Evolutionary conservation across 768 basidiomycete species (phyloP).

Genomic region (Aureoboletus auriporus): DNA sequence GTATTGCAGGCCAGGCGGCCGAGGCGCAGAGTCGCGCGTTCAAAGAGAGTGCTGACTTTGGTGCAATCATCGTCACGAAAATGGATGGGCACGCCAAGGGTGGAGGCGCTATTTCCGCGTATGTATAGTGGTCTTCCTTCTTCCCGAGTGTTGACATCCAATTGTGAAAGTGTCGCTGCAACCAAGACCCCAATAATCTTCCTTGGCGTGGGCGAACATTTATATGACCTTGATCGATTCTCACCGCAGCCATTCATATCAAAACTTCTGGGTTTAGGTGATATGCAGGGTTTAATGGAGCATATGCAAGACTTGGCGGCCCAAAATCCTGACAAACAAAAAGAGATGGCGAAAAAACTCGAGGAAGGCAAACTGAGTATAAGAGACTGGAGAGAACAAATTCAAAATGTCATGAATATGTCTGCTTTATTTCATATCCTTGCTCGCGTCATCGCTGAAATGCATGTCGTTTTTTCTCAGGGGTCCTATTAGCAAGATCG

Average conservation of each 20-base stretch:
- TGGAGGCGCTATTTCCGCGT: conserved; percentile 99
- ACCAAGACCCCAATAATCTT: conserved; percentile 99
- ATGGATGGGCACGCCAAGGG: conserved; percentile 99
- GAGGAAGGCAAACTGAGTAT: conserved; percentile 97
- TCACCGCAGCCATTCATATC: conserved; percentile 96
- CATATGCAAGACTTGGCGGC: conserved; percentile 96
- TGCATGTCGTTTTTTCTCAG: conserved; percentile 37
- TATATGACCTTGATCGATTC: conserved; percentile 96
- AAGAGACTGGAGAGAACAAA: conserved; percentile 96
- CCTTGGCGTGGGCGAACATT: conserved; percentile 94
- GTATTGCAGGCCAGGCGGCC: conserved; percentile 80
- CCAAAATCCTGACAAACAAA: conserved; percentile 94
- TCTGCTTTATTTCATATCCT: conserved; percentile 33
- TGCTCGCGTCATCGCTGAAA: conserved; percentile 6
- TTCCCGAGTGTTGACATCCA: conserved; percentile 4
- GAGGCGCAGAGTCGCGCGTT: conserved; percentile 95
- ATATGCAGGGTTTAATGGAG: conserved; percentile 96
- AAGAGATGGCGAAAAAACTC: conserved; percentile 96
- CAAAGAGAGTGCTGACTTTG: conserved; percentile 97
- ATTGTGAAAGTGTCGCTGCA: conserved; percentile 76
- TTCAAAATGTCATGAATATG: conserved; percentile 98
- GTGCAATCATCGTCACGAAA: conserved; percentile 98
- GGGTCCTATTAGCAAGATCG: conserved; percentile 99
- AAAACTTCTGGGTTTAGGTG: conserved; percentile 91
- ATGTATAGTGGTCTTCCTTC: conserved; percentile 30